Base-by-base conservation (phyloP, 208 protist species). In the Tetramitus jugosus region DNA sequence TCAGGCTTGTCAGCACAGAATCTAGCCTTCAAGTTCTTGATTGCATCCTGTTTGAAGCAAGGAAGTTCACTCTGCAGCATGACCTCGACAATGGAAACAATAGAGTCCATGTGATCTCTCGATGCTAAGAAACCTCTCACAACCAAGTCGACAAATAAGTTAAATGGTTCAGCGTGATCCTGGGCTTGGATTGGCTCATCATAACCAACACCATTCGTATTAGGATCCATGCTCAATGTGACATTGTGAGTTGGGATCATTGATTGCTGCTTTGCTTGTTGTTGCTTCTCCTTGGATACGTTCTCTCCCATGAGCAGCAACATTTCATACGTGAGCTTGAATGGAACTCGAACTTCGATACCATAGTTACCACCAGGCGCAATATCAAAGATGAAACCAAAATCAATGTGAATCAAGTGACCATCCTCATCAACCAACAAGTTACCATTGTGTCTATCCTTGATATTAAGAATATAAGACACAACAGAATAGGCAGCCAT, bases 61-160 rank as follows among this genome's bases (percentile, higher is more conserved):
- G 89, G 91, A 68, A 94, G 84, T 0, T 85, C 88, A 75, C 87
- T 91, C 33, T 84, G 83, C 60, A 94, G 83, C 91, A 94, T 92
- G 72, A 92, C 83, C 72, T 93, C 89, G 6, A 92, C 89, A 72
- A 94, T 60, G 7, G 89, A 77, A 71, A 88, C 90, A 56, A 94
- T 90, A 80, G 90, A 83, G 13, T 86, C 75, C 35, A 85, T 85
- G 80, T 93, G 91, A 81, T 92, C 85, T 31, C 91, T 88, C 46
- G 91, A 85, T 40, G 91, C 90, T 43, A 94, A 87, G 83, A 87
- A 94, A 82, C 86, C 90, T 33, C 88, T 87, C 82, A 90, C 85
- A 26, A 88, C 85, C 2, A 91, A 84, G 43, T 84, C 82, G 67
- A 91, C 88, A 82, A 93, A 94, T 76, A 85, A 84, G 49, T 90